phyloP scores from a whole-genome alignment of 2,329 filamentous ascomycete species.

The Monilinia aucupariae region DNA sequence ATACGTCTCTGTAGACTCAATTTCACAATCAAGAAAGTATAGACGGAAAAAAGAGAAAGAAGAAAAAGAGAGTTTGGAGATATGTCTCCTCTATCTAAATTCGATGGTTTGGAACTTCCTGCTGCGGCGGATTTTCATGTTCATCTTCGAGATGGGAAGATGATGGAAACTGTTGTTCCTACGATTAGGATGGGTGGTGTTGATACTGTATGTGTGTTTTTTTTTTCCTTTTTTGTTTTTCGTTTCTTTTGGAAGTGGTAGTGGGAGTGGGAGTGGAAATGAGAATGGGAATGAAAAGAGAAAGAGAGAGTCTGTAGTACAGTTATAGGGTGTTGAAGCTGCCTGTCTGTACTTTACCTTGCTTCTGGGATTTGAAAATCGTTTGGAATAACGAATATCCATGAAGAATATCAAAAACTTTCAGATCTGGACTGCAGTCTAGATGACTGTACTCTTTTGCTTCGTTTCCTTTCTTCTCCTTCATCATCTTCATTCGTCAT shows the following conservation, averaged over 20 bases:
- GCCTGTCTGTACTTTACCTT: neutral
- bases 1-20: neutral
- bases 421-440: neutral
- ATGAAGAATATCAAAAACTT: neutral
- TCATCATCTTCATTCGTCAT: neutral
- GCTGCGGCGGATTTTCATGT: constrained; percentile 54
- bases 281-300: neutral
- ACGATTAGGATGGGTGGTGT: constrained; percentile 57
- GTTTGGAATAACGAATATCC: neutral
- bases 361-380: neutral
- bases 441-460: too few relatives aligned
- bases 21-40: too few relatives aligned
- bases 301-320: neutral
- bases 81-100: constrained; percentile 5
- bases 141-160: constrained; percentile 37
- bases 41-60: neutral
- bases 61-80: neutral
- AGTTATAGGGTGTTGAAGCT: neutral
- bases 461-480: neutral
- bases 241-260: neutral
- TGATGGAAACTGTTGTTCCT: constrained; percentile 53
- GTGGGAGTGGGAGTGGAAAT: too few relatives aligned
- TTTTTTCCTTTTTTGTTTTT: neutral
- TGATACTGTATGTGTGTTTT: constrained; percentile 41
- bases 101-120: constrained; percentile 45